These are phyloP conservation scores for Talaromyces sp. DNA, from an alignment of 2,329 filamentous ascomycete species.

Conservation along the genomic window DNA sequence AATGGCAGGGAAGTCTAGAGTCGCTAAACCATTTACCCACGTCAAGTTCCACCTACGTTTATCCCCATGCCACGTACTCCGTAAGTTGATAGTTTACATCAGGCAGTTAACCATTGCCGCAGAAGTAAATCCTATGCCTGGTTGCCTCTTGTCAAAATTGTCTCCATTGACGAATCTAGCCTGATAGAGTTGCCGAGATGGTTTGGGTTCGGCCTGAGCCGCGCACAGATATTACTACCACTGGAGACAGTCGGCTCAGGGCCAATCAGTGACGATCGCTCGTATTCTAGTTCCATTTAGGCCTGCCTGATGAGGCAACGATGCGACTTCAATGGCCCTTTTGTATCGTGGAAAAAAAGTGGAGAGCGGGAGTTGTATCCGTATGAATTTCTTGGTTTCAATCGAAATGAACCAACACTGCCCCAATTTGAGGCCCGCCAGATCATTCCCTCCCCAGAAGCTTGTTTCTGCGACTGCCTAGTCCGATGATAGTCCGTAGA, in stretches of 20 bases:
- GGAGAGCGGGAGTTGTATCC: neutral
- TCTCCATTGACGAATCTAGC: neutral
- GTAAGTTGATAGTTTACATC: no score
- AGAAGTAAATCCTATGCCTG: neutral
- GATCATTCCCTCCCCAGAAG: neutral
- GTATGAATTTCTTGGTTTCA: neutral
- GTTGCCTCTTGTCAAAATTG: neutral
- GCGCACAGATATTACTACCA: constrained; percentile 7
- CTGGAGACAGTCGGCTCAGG: constrained; percentile 9
- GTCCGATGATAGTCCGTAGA: neutral
- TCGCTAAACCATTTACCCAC: neutral
- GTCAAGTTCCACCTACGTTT: no score
- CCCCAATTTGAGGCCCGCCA: neutral
- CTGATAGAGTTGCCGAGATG: constrained; percentile 13
- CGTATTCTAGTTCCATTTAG: constrained; percentile 10
- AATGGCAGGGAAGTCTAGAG: neutral
- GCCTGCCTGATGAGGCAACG: constrained; percentile 7
- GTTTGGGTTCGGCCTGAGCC: constrained; percentile 27
- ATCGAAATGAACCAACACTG: neutral
- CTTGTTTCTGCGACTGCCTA: neutral
- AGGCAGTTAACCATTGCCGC: no score
- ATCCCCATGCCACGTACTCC: no score
- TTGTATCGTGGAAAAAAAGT: neutral
- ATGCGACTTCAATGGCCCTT: neutral
- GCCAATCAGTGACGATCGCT: constrained; percentile 21